phyloP scores from a whole-genome alignment of 164 flowering plant genomes.

The Magnolia kwangsiensis region DNA sequence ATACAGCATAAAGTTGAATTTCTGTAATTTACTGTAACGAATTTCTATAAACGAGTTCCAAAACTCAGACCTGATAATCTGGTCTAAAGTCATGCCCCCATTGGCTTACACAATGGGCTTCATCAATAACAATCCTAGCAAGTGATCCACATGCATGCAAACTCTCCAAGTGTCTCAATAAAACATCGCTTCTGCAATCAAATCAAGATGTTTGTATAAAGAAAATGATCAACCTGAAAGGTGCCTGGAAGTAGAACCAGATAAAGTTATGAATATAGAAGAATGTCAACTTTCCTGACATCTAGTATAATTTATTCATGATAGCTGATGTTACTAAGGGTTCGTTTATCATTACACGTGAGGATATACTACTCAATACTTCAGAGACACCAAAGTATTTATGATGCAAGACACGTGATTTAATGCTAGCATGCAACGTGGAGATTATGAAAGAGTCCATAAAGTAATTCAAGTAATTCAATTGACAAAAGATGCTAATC shows the following conservation, averaged over 20 bases:
- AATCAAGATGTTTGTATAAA: neutral
- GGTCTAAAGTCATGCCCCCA: slow-evolving; percentile 99
- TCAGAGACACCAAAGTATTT: too few relatives aligned
- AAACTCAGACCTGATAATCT: slow-evolving; percentile 82
- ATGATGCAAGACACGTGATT: too few relatives aligned
- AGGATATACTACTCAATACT: neutral
- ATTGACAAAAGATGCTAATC: too few relatives aligned
- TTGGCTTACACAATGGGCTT: slow-evolving; percentile 99
- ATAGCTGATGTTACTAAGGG: neutral
- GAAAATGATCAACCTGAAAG: neutral
- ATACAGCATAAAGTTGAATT: neutral
- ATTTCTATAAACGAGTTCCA: neutral
- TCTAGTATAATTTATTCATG: neutral
- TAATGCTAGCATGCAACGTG: too few relatives aligned
- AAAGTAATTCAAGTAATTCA: too few relatives aligned
- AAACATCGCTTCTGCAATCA: slow-evolving; percentile 78
- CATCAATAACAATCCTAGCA: slow-evolving; percentile 93
- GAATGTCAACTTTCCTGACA: neutral
- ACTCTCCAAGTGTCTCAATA: slow-evolving; percentile 76
- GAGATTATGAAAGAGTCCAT: too few relatives aligned
- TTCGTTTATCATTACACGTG: neutral
- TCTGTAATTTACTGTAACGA: too few relatives aligned
- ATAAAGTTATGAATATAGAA: neutral
- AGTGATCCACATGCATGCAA: slow-evolving; percentile 69
- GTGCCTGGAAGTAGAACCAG: neutral